These are phyloP conservation scores for Liriodendron chinense DNA, from an alignment of 164 flowering plant genomes.

Conservation along the genomic window DNA sequence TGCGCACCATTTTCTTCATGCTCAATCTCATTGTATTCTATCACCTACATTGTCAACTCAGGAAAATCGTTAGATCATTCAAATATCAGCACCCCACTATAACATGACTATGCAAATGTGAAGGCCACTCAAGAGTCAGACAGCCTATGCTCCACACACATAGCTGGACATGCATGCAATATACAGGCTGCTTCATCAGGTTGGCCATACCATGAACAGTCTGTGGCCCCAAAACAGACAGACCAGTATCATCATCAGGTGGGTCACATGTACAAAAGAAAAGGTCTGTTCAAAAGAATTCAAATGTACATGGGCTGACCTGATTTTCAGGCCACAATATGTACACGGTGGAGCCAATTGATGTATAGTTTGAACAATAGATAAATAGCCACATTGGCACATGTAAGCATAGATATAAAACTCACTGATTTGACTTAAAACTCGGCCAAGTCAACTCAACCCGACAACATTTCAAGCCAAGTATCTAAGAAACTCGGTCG, in stretches of 20 bases:
- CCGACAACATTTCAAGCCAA: no score
- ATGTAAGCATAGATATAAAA: no score
- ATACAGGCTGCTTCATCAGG: background rate
- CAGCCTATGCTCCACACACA: background rate
- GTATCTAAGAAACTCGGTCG: no score
- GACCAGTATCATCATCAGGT: background rate
- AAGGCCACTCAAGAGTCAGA: background rate
- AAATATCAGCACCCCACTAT: background rate
- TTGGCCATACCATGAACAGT: background rate
- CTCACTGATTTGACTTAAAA: no score
- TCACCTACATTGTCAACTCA: slow-evolving; percentile 14
- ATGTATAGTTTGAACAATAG: no score
- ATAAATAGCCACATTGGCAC: no score
- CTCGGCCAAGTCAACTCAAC: no score
- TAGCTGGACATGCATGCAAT: background rate
- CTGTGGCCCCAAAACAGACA: background rate
- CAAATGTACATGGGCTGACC: background rate
- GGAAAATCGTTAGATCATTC: background rate
- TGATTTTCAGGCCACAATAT: background rate
- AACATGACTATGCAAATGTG: background rate
- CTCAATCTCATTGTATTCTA: slow-evolving; percentile 16
- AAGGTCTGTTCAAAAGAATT: background rate
- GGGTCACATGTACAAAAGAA: background rate
- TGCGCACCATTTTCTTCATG: slow-evolving; percentile 27
- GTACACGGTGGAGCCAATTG: no score